Percentiles rank a stretch among this genome's conserved stretches.
phyloP scores from a whole-genome alignment of 2,329 filamentous ascomycete genomes.

The Trichoderma sp. region DNA sequence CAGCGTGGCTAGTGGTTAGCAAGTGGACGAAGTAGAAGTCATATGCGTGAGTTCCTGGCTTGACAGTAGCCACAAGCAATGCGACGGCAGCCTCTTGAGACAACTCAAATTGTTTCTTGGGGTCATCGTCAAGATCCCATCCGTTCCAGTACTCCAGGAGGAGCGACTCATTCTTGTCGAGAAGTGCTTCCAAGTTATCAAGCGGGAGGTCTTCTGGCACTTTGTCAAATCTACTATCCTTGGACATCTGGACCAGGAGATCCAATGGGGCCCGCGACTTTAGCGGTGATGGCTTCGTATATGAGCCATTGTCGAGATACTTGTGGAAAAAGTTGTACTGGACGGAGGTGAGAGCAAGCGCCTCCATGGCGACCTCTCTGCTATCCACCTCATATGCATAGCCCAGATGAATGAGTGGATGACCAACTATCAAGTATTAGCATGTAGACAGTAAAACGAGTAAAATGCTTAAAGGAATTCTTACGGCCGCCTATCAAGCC shows the following conservation, averaged over 20 bases:
- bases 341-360: conserved; percentile 64
- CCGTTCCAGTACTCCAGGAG: conserved; percentile 89
- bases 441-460: background rate
- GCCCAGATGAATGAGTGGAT: conserved; percentile 91
- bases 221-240: conserved; percentile 67
- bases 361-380: conserved; percentile 84
- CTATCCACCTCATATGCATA: conserved; percentile 88
- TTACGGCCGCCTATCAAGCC: conserved; percentile 74
- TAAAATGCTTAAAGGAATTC: conserved; percentile 30
- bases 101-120: conserved; percentile 70
- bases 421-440: conserved; percentile 60
- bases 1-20: conserved; percentile 81
- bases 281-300: conserved; percentile 62
- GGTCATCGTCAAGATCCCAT: conserved; percentile 68
- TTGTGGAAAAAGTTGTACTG: conserved; percentile 60
- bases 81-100: conserved; percentile 62
- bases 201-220: conserved; percentile 58
- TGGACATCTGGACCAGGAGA: conserved; percentile 65
- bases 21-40: conserved; percentile 83
- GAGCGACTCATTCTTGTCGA: conserved; percentile 64
- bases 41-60: conserved; percentile 60
- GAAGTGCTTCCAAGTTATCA: conserved; percentile 64
- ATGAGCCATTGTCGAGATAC: conserved; percentile 69
- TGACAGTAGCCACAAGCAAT: conserved; percentile 60
- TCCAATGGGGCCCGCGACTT: conserved; percentile 62